phyloP scores from a whole-genome alignment of 1,139 yeast species.

The Pichia kudriavzevii region DNA sequence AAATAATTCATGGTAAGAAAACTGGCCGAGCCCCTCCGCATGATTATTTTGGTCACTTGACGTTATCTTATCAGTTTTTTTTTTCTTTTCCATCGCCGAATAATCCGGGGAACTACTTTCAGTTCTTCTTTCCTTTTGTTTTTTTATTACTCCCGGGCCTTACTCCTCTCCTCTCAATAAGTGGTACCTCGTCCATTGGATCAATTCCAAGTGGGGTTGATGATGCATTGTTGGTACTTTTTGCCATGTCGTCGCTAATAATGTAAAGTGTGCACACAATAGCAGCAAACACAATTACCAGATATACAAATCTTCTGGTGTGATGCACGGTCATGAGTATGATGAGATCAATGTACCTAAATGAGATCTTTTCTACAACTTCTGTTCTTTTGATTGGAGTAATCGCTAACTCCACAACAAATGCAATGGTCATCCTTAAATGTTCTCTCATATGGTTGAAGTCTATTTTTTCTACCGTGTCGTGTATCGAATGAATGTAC shows the following conservation, averaged over 20 bases:
- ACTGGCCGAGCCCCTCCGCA: too few relatives aligned
- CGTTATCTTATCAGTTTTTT: too few relatives aligned
- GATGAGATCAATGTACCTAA: constrained; percentile 16
- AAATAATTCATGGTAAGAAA: too few relatives aligned
- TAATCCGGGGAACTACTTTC: too few relatives aligned
- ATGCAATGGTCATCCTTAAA: constrained; percentile 65
- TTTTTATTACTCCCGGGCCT: too few relatives aligned
- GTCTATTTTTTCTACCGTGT: constrained; percentile 74
- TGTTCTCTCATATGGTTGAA: constrained; percentile 75
- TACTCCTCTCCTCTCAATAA: too few relatives aligned
- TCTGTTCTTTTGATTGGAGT: not conserved
- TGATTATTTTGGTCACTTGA: too few relatives aligned
- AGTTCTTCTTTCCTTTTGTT: too few relatives aligned
- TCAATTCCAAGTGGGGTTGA: too few relatives aligned
- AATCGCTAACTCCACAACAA: constrained; percentile 52
- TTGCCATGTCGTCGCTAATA: constrained; percentile 9
- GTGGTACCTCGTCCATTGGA: too few relatives aligned
- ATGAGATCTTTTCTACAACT: constrained; percentile 7
- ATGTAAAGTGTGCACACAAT: constrained; percentile 5
- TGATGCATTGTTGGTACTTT: too few relatives aligned
- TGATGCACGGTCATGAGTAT: constrained; percentile 18
- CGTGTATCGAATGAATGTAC: constrained; percentile 68
- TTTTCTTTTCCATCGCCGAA: too few relatives aligned
- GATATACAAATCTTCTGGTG: constrained; percentile 13
- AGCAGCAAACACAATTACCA: constrained; percentile 12